Percentiles rank a stretch among this genome's conserved stretches.
These are phyloP conservation scores for Cladosporium cucumerinum DNA, from an alignment of 2,329 filamentous ascomycete genomes.

Conservation along the genomic window DNA sequence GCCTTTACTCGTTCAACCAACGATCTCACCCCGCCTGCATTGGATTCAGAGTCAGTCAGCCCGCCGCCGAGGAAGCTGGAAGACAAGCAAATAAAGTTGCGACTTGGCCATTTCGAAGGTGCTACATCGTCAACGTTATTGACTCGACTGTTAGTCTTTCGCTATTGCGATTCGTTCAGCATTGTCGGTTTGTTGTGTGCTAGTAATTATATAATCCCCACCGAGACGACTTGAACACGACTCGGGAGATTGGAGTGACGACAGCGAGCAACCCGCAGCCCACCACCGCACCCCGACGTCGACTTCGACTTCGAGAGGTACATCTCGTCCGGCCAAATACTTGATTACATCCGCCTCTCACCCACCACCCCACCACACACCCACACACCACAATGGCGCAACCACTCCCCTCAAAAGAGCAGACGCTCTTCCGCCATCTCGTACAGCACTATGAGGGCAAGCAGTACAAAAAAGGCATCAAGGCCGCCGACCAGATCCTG, in stretches of 20 bases:
- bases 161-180: neutral
- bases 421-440: slow-evolving; percentile 87
- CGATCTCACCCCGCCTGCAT: neutral
- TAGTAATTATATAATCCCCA: no score
- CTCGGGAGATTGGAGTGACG: slow-evolving; percentile 1
- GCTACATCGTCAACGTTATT: neutral
- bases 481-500: slow-evolving; percentile 93
- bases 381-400: slow-evolving; percentile 34
- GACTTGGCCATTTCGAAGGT: neutral
- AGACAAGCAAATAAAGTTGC: slow-evolving; percentile 1
- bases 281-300: slow-evolving; percentile 8
- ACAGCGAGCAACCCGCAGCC: neutral
- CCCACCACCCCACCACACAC: neutral
- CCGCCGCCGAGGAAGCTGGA: neutral
- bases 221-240: neutral
- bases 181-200: neutral
- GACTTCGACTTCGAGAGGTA: slow-evolving; percentile 1
- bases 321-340: neutral
- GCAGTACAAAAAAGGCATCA: slow-evolving; percentile 94
- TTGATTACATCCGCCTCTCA: neutral
- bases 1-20: neutral
- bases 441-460: slow-evolving; percentile 97
- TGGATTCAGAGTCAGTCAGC: neutral
- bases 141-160: no score
- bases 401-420: slow-evolving; percentile 79